Conservation (phyloP, 345 rosid species). For the Toxicodendron radicans region DNA sequence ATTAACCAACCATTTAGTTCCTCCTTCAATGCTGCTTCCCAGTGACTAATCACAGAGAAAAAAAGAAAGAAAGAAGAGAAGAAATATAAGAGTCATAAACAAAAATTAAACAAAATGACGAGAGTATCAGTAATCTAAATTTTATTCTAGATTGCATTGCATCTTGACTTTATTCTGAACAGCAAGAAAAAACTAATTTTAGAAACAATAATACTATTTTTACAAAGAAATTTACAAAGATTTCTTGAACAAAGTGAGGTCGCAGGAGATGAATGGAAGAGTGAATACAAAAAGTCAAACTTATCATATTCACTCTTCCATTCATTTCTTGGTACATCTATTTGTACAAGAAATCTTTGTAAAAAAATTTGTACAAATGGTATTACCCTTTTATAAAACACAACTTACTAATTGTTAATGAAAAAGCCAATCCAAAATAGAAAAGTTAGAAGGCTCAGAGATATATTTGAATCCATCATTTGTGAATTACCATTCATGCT, state of each 20-base stretch:
- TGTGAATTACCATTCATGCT: not conserved
- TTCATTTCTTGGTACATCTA: too few species aligned
- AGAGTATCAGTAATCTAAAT: not conserved
- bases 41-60: constrained; percentile 49
- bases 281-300: too few species aligned
- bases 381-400: not conserved
- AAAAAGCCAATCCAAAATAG: not conserved
- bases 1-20: constrained; percentile 91
- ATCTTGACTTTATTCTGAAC: not conserved
- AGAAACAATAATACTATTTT: too few species aligned
- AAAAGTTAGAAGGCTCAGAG: not conserved
- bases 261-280: too few species aligned
- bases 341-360: too few species aligned
- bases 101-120: too few species aligned
- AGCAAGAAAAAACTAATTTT: not conserved
- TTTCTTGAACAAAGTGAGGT: too few species aligned
- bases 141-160: not conserved
- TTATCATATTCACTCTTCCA: too few species aligned
- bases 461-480: not conserved
- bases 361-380: too few species aligned
- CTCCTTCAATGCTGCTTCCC: constrained; percentile 82
- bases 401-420: too few species aligned
- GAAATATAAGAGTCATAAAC: too few species aligned
- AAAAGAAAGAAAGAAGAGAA: not conserved
- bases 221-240: too few species aligned